phyloP scores from a whole-genome alignment of 129 eudicot species.

The Tagetes erecta region DNA sequence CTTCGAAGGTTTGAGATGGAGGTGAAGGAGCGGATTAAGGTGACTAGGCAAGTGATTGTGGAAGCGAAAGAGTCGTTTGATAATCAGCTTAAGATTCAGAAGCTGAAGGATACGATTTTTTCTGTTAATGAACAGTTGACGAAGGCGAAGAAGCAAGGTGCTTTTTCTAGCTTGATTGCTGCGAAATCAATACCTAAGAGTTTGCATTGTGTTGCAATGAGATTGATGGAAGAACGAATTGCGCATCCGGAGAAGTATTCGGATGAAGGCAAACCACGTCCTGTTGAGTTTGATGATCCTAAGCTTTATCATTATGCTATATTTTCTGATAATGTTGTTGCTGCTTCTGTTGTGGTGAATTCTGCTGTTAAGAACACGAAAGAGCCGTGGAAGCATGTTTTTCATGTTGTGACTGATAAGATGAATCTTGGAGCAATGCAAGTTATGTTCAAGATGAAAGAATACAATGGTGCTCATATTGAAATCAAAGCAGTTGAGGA shows the following conservation, averaged over 20 bases:
- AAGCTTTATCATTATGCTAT: constrained; percentile 37
- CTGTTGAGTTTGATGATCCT: constrained; percentile 70
- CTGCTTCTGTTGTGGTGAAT: constrained; percentile 86
- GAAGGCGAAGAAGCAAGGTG: constrained; percentile 78
- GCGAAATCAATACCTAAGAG: constrained; percentile 85
- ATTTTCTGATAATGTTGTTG: constrained; percentile 44
- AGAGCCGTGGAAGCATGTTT: constrained; percentile 63
- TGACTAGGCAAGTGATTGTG: constrained; percentile 52
- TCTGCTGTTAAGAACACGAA: constrained; percentile 75
- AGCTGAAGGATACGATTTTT: constrained; percentile 77
- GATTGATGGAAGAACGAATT: constrained; percentile 83
- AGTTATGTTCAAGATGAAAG: constrained; percentile 53
- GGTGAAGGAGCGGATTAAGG: constrained; percentile 46
- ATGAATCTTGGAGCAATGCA: constrained; percentile 94
- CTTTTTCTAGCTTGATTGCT: constrained; percentile 85
- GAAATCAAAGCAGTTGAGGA: constrained; percentile 13
- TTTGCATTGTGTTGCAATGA: constrained; percentile 74
- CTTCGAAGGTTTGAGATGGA: constrained; percentile 71
- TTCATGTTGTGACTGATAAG: constrained; percentile 47
- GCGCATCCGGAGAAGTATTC: constrained; percentile 71
- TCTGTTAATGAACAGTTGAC: constrained; percentile 73
- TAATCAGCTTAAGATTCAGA: constrained; percentile 76
- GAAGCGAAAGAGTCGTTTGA: constrained; percentile 87
- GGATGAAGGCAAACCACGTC: constrained; percentile 63
- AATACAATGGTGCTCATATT: constrained; percentile 10